Percentiles rank a stretch among this genome's conserved stretches.
Conservation (phyloP, 148 eudicot genomes). For the Chenopodium berlandieri region DNA sequence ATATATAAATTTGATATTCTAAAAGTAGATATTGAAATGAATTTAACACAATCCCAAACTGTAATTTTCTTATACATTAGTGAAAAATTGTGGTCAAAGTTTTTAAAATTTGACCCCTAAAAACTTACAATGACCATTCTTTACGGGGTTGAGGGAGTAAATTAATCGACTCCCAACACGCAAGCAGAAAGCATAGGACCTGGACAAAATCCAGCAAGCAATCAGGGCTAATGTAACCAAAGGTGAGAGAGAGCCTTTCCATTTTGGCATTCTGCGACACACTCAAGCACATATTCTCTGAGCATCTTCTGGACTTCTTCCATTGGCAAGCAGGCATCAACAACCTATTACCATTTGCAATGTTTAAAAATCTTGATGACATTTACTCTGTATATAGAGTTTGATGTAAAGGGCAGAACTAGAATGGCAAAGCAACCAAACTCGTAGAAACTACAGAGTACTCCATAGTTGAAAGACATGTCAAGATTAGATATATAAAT, state of each 20-base stretch:
- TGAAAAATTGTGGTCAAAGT: too few relatives aligned
- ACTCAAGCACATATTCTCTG: conserved; percentile 43
- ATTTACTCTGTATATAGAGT: background rate
- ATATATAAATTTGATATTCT: too few relatives aligned
- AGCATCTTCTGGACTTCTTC: conserved; percentile 78
- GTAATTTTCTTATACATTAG: too few relatives aligned
- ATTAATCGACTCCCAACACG: too few relatives aligned
- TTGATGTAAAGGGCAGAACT: background rate
- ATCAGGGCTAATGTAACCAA: conserved; percentile 31
- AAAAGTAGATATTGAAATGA: too few relatives aligned
- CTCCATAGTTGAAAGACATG: background rate
- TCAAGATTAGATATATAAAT: too few relatives aligned
- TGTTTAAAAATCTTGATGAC: background rate
- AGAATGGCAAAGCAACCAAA: background rate
- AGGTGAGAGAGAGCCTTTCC: conserved; percentile 59
- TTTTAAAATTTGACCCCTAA: too few relatives aligned
- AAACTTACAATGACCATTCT: too few relatives aligned
- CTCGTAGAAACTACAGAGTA: background rate
- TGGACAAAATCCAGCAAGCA: too few relatives aligned
- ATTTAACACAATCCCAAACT: too few relatives aligned
- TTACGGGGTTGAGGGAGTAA: too few relatives aligned
- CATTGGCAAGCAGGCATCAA: conserved; percentile 69
- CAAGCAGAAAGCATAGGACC: background rate
- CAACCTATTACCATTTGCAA: conserved; percentile 37
- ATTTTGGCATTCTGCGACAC: conserved; percentile 42